Base-by-base conservation (phyloP, 768 basidiomycete genomes). In the Strobilomyces echinocephalus region DNA sequence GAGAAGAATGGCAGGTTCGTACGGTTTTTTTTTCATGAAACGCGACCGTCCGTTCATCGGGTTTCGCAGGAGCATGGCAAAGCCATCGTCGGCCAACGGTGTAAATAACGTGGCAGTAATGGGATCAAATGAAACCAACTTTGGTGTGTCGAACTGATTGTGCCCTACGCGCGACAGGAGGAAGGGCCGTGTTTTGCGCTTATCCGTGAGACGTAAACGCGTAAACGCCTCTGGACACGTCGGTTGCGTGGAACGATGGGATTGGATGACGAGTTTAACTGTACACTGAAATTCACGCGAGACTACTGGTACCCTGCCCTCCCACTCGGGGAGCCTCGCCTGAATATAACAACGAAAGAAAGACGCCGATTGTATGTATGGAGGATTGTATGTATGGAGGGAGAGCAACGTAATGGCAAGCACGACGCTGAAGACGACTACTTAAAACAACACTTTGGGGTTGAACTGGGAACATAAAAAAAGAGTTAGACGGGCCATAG, bases 1-100 rank as follows among this genome's bases (percentile, higher is more conserved):
- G 77, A 63, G 92, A 94, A 69, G 93, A 95, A 63, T 95, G 91
- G 87, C 83, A 90, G 81, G 91, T 90, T 55, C 40, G 83, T 68
- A 44, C 11, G 10, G 24, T 24, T 24, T 24, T 48, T 57, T 42
- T 52, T 8, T 2, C 26, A 43, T 55, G 45, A 18, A 53, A 38
- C 26, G 38, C 18, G 6, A 26, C 39, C 48, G 42, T 43, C 52
- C 33, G 34, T 46, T 57, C 28, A 58, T 35, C 35, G 20, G 16
- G 39, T 38, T 46, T 39, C 46, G 16, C 55, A 91, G 85, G 90
- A 93, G 65, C 88, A 91, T 61, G 91, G 91, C 44, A 86, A 82
- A 62, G 75, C 82, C 7, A 92, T 93, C 57, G 86, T 93, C 10
- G 83, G 84, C 9, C 89, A 92, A 62, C 78, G 91, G 63, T 93